Evolutionary conservation across 1,284 basidiomycete genomes (phyloP).

Genomic region (Boletus subluridellus): DNA sequence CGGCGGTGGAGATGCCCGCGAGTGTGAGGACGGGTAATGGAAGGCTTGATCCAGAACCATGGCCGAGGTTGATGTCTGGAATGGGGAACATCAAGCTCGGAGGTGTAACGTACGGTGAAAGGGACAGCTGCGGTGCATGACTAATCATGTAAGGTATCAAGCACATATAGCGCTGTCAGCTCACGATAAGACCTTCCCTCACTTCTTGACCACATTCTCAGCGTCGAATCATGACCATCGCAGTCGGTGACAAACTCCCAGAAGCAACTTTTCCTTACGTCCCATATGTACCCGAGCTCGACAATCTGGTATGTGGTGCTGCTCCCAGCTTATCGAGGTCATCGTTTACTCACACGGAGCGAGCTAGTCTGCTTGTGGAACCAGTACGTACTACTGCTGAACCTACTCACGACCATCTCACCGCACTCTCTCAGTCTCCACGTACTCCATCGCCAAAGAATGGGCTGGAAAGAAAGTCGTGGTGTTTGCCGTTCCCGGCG

Average conservation of each 20-base stretch:
- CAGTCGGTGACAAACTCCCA: constrained; percentile 64
- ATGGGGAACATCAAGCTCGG: constrained; percentile 18
- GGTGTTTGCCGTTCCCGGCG: constrained; percentile 73
- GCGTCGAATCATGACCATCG: constrained; percentile 17
- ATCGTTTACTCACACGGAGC: background rate
- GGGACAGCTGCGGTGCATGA: background rate
- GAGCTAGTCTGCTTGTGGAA: constrained; percentile 53
- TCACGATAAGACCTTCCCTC: background rate
- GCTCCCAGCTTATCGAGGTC: background rate
- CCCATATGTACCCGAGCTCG: constrained; percentile 63
- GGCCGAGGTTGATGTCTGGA: constrained; percentile 26
- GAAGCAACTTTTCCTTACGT: constrained; percentile 60
- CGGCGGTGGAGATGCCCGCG: constrained; percentile 58
- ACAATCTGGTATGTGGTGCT: constrained; percentile 47
- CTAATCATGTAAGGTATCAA: background rate
- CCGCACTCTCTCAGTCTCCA: constrained; percentile 38
- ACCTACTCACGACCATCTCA: background rate
- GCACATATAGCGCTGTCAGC: background rate
- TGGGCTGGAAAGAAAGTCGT: constrained; percentile 87
- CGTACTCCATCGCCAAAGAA: constrained; percentile 52
- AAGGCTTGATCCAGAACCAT: constrained; percentile 49
- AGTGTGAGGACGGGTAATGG: constrained; percentile 57
- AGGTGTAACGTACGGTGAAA: background rate
- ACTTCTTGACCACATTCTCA: background rate
- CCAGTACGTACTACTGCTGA: constrained; percentile 45